Percentiles rank a stretch among this genome's conserved stretches.
Evolutionary conservation across 169 alveolate species (phyloP).

Genomic region (Cryptosporidium viatorum): DNA sequence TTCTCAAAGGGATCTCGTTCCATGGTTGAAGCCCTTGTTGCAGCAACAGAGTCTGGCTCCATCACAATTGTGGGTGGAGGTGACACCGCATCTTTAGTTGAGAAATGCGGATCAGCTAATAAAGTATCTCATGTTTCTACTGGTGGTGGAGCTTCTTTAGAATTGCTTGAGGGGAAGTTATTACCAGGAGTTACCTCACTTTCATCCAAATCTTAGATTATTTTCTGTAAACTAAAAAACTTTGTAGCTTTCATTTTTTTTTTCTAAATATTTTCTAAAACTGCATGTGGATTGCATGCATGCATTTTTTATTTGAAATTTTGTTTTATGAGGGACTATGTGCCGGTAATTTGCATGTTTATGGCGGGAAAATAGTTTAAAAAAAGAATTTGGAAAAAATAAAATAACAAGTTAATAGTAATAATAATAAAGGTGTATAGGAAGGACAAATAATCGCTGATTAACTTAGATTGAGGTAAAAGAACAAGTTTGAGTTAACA

Average conservation of each 20-base stretch:
- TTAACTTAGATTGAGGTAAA: neutral
- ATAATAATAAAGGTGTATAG: neutral
- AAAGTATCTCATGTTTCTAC: constrained; percentile 96
- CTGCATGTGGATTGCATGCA: neutral
- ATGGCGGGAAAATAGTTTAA: neutral
- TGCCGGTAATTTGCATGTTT: neutral
- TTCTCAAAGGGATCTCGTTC: constrained; percentile 93
- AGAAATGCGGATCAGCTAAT: constrained; percentile 85
- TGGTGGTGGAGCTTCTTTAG: constrained; percentile 99
- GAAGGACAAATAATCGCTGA: too few species aligned
- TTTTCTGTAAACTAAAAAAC: neutral
- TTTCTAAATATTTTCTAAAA: neutral
- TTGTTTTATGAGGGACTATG: neutral
- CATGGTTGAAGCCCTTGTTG: constrained; percentile 88
- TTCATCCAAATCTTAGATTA: constrained; percentile 76
- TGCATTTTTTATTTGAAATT: neutral
- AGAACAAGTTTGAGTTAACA: too few species aligned
- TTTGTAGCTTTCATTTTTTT: neutral
- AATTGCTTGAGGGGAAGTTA: constrained; percentile 96
- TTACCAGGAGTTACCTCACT: constrained; percentile 96
- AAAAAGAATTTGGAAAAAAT: neutral
- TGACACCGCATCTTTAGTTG: constrained; percentile 94
- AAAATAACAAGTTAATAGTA: too few species aligned
- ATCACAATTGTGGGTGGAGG: constrained; percentile 96
- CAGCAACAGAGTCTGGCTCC: constrained; percentile 93